A percentile compares a stretch with the other conserved stretches of the same genome.
These are phyloP conservation scores for Penicillium taxi DNA, from an alignment of 495 filamentous ascomycete genomes.

Conservation along the genomic window DNA sequence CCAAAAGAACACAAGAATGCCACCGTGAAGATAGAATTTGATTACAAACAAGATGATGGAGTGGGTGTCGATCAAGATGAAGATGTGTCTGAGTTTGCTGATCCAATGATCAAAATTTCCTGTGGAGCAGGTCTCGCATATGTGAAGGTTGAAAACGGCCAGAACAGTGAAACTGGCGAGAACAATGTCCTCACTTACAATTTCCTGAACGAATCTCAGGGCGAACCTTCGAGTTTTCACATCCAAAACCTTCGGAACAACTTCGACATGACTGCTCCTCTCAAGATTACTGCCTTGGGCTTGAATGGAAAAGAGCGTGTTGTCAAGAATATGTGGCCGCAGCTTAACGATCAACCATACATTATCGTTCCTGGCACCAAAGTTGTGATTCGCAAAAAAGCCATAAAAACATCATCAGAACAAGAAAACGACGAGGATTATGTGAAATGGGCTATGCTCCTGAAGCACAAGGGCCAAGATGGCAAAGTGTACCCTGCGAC, in stretches of 20 bases:
- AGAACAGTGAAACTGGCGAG: no score
- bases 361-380: constrained; percentile 11
- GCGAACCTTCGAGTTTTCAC: no score
- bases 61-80: no score
- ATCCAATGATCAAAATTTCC: constrained; percentile 5
- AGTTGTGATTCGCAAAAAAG: constrained; percentile 17
- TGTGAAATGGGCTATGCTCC: constrained; percentile 9
- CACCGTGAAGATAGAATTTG: constrained; percentile 3
- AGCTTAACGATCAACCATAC: constrained; percentile 13
- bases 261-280: constrained; percentile 8
- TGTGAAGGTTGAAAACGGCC: constrained; percentile 3
- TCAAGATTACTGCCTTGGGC: constrained; percentile 14
- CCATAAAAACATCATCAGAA: constrained; percentile 2
- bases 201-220: no score
- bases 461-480: constrained; percentile 4
- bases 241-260: no score
- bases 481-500: constrained; percentile 15
- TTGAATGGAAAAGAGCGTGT: constrained; percentile 7
- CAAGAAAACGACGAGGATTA: not conserved
- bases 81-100: not conserved
- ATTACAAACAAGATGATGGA: not conserved
- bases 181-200: no score
- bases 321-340: constrained; percentile 16
- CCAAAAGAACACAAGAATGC: constrained; percentile 1
- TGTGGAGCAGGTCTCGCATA: constrained; percentile 9